Conservation (phyloP, 441 rosid species). For the Pelargonium australe region DNA sequence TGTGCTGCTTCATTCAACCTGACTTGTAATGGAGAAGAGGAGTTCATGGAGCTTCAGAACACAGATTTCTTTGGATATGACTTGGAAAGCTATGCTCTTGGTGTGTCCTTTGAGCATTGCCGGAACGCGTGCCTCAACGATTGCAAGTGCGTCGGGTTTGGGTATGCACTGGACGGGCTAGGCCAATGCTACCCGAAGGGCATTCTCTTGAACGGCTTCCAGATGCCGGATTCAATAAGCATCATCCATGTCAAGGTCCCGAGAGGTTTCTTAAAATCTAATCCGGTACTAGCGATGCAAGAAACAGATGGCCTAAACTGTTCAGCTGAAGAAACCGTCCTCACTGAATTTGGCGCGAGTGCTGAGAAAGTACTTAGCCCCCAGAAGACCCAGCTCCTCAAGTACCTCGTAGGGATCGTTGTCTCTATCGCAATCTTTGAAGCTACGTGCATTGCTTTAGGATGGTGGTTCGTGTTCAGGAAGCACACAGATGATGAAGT, state of each 20-base stretch:
- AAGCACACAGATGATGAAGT: slow-evolving; percentile 11
- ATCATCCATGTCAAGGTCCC: slow-evolving; percentile 24
- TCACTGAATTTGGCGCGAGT: neutral
- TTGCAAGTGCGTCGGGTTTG: slow-evolving; percentile 29
- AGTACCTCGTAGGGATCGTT: slow-evolving; percentile 15
- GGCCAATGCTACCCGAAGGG: slow-evolving; percentile 23
- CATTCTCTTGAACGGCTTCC: slow-evolving; percentile 18
- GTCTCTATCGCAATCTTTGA: slow-evolving; percentile 17
- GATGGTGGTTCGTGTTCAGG: slow-evolving; percentile 21
- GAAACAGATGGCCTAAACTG: slow-evolving; percentile 10
- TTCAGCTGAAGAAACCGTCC: slow-evolving; percentile 11
- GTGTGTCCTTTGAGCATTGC: slow-evolving; percentile 16
- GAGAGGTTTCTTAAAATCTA: neutral
- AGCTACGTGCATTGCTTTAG: slow-evolving; percentile 5
- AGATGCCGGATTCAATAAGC: neutral
- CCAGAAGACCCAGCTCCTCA: slow-evolving; percentile 14
- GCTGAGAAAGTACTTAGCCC: neutral
- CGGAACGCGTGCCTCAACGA: slow-evolving; percentile 21
- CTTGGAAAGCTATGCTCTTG: neutral
- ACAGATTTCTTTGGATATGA: slow-evolving; percentile 27
- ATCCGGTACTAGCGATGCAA: neutral
- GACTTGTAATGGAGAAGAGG: slow-evolving; percentile 21
- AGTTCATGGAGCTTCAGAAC: slow-evolving; percentile 15
- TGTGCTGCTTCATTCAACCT: slow-evolving; percentile 22
- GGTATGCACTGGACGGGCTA: slow-evolving; percentile 18